Base-by-base conservation (phyloP, 129 eudicot species). In the Solidago caesia region DNA sequence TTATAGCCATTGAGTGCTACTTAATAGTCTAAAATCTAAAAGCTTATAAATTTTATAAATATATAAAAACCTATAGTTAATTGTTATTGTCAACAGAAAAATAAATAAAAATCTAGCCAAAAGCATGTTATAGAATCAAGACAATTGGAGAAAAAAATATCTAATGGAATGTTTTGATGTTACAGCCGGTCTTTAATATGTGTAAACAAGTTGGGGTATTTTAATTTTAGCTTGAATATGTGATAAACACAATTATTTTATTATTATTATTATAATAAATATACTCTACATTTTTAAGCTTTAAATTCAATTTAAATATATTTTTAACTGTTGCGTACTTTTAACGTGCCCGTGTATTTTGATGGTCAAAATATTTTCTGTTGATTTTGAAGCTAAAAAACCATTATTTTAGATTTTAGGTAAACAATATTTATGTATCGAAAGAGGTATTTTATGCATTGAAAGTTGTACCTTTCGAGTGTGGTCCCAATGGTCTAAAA, bases 401-500 rank as follows among this genome's bases (percentile, higher is more conserved):
- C 16, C 15, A 71, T 43, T 9, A 44, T 9, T 63, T 21, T 15
- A 4, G 2, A 42, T 2, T 5, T 2, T 5, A 42, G 53, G 2
- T 12, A 46, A 13, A 47, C 4, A 13, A 60, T 29, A 44, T 43
- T 42, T 16, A 62, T 1, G 70, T 60, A 48, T 41, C 48, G 69
- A 75, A 66, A 66, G 33, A 42, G 12, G 64, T 75, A 75, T 66
- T 43, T 53, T n/a, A 57, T 53, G 42, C 60, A 53, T 65, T 65
- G 66, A 73, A n/a, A 66, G 66, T 66, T 65, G 73, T 65, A 75
- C 73, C 56, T 52, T 65, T 25, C 66, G 13, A 66, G 51, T 75
- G 73, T 75, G 73, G 79, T 75, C 79, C 73, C 73, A 75, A 75
- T 55, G 75, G 53, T 65, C 64, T 71, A 71, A 71, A 71, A 71